A percentile compares a stretch with the other conserved stretches of the same genome.
These are phyloP conservation scores for Allium cepa DNA, from an alignment of 106 monocot species.

Conservation along the genomic window DNA sequence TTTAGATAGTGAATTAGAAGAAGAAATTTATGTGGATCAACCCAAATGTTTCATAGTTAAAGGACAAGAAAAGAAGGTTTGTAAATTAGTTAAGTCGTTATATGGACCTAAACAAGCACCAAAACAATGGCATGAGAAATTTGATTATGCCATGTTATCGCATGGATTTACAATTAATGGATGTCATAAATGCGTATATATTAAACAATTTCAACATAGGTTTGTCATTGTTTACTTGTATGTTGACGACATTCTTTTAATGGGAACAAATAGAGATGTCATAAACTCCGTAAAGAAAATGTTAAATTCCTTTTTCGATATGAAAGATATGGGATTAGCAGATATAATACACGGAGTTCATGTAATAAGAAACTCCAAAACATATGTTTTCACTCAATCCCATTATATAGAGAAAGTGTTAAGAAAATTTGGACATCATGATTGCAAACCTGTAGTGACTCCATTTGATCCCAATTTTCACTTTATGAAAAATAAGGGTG, in stretches of 20 bases:
- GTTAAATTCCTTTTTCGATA: background rate
- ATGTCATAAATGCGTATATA: constrained; percentile 1
- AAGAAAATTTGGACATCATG: background rate
- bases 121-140: constrained; percentile 1
- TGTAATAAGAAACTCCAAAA: background rate
- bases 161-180: background rate
- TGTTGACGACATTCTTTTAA: background rate
- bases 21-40: constrained; percentile 11
- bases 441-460: background rate
- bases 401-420: background rate
- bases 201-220: background rate
- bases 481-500: background rate
- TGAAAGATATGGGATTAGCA: background rate
- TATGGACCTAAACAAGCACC: constrained; percentile 9
- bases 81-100: constrained; percentile 1
- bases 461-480: no score
- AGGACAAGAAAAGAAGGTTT: constrained; percentile 4
- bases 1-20: constrained; percentile 3
- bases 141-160: background rate
- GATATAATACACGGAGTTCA: background rate
- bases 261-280: background rate
- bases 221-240: background rate
- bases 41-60: background rate
- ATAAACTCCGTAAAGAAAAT: background rate
- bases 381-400: background rate